A percentile compares a stretch with the other conserved stretches of the same genome.
Evolutionary conservation across 306 rosid genomes (phyloP).

Genomic region (Begonia loranthoides): DNA sequence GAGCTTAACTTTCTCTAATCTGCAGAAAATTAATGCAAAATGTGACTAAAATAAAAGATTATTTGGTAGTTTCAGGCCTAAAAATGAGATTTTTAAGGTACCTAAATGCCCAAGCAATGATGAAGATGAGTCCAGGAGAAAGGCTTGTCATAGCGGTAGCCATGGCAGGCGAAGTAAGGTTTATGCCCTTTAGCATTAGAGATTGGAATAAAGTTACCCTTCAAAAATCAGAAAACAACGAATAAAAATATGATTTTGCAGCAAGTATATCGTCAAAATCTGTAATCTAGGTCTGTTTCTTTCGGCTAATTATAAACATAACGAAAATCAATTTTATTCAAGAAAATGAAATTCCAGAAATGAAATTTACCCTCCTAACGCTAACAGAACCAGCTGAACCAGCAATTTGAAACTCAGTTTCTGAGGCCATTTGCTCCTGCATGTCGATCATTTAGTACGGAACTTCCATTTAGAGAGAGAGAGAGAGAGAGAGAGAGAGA

Average conservation of each 20-base stretch:
- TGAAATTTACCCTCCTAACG: slow-evolving; percentile 64
- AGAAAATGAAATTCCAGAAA: neutral
- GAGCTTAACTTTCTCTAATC: slow-evolving; percentile 60
- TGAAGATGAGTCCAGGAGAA: slow-evolving; percentile 73
- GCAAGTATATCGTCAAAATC: no score
- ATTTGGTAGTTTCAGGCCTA: neutral
- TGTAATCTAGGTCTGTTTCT: neutral
- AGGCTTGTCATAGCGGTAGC: slow-evolving; percentile 95
- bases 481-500: slow-evolving; percentile 1
- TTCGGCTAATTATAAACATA: neutral
- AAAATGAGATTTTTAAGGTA: slow-evolving; percentile 10
- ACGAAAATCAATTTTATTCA: neutral
- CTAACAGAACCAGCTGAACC: slow-evolving; percentile 34
- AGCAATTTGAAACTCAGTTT: slow-evolving; percentile 27
- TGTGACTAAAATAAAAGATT: no score
- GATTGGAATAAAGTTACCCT: slow-evolving; percentile 63
- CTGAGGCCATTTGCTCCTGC: slow-evolving; percentile 66
- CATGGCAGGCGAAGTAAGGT: slow-evolving; percentile 69
- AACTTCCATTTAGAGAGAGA: neutral
- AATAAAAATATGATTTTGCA: neutral
- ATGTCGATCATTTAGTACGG: neutral
- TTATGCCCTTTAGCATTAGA: slow-evolving; percentile 56
- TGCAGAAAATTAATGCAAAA: slow-evolving; percentile 12
- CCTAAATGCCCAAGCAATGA: slow-evolving; percentile 73
- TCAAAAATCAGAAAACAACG: slow-evolving; percentile 10